Base-by-base conservation (phyloP, 768 basidiomycete genomes). In the Calvatia gigantea region DNA sequence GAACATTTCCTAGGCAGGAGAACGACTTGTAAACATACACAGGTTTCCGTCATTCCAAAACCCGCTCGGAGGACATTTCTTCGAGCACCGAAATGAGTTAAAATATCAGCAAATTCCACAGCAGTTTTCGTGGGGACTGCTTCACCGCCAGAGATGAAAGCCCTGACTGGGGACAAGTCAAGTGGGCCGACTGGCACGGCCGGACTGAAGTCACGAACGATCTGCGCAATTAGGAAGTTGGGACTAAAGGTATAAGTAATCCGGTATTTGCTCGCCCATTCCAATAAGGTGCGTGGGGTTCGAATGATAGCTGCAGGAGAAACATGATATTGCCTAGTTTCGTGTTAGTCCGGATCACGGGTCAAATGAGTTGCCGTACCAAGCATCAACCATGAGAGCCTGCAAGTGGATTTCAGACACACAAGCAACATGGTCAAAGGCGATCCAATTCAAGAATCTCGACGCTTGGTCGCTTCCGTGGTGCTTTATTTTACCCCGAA, bases 11-110 rank as follows among this genome's bases (percentile, higher is more conserved):
- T 32, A 41, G 6, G 17, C 4, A 14, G n/a, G n/a, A n/a, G 4
- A 23, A 1, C 7, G 3, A 42, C 33, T 29, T 33, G 17, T n/a
- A 21, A 15, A 53, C 51, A 6, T 35, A 53, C 51, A n/a, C 51
- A 43, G n/a, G 51, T 53, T 15, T 53, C 51, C 31, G 51, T 53
- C 51, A 53, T 53, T 4, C 51, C 51, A 23, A 53, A 53, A 19
- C 51, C 51, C n/a, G 51, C 51, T 14, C 51, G 51, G n/a, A 53
- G 42, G 44, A 53, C 51, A 44, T 53, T 42, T 29, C 51, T 53
- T 15, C 31, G 51, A 15, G 51, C 41, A 4, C 51, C 51, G 15
- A 42, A 43, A 43, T 15, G 41, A 2, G 41, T 31, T 8, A 53
- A 42, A 21, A 53, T 53, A 35, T 53, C 23, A 21, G 51, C 35